Evolutionary conservation across 73 alveolate species (phyloP).

Genomic region (Blepharisma japonicum): DNA sequence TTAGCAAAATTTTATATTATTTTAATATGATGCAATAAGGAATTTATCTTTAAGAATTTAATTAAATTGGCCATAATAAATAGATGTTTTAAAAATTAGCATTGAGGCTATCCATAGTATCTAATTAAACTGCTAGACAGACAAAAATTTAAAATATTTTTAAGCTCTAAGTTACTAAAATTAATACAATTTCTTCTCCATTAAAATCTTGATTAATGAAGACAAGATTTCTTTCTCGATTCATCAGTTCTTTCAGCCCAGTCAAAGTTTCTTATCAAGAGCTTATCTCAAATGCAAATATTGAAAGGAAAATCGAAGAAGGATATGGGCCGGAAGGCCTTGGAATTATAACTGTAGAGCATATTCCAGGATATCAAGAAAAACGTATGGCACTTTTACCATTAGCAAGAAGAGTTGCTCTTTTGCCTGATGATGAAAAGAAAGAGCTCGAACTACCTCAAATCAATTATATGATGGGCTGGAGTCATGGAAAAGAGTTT

Average conservation of each 20-base stretch:
- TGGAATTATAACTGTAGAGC: conserved; percentile 53
- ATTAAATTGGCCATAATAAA: too few species aligned
- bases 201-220: background rate
- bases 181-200: background rate
- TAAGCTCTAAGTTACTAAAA: too few species aligned
- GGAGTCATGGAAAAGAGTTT: conserved; percentile 81
- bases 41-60: too few species aligned
- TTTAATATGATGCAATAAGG: too few species aligned
- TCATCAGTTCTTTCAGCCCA: background rate
- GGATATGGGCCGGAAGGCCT: conserved; percentile 63
- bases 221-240: background rate
- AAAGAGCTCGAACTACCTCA: conserved; percentile 56
- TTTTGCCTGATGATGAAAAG: conserved; percentile 45
- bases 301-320: conserved; percentile 46
- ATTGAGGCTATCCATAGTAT: too few species aligned
- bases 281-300: background rate
- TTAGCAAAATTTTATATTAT: too few species aligned
- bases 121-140: too few species aligned
- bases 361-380: conserved; percentile 55
- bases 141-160: too few species aligned
- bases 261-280: conserved; percentile 35
- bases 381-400: conserved; percentile 57
- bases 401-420: conserved; percentile 53
- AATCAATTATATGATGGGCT: conserved; percentile 53
- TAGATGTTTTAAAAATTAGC: too few species aligned